A percentile compares a stretch with the other conserved stretches of the same genome.
Evolutionary conservation across 331 rosid species (phyloP).

Genomic region (Prunus yedoensis): DNA sequence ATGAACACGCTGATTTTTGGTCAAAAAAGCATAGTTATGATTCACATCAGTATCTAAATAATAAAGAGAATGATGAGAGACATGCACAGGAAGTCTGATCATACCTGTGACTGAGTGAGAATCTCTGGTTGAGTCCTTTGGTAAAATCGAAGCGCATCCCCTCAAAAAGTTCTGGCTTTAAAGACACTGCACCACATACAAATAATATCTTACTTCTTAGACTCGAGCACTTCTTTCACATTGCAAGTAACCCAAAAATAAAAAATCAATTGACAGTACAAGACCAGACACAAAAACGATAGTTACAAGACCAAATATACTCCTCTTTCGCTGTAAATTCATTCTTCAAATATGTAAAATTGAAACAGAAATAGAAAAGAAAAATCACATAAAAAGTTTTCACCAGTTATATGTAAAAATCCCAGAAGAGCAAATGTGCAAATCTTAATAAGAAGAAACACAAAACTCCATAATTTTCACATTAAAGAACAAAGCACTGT

Average conservation of each 20-base stretch:
- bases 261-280: neutral
- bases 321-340: neutral
- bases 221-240: neutral
- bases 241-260: neutral
- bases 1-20: slow-evolving; percentile 59
- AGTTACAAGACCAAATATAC: neutral
- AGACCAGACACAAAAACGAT: neutral
- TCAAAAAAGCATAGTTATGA: neutral
- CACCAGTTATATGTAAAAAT: neutral
- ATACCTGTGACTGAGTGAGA: slow-evolving; percentile 95
- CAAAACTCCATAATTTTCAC: neutral
- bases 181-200: slow-evolving; percentile 61
- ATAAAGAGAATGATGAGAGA: neutral
- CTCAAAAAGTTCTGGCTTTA: slow-evolving; percentile 92
- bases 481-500: neutral
- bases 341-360: neutral
- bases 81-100: neutral
- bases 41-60: slow-evolving; percentile 3
- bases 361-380: neutral
- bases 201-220: neutral
- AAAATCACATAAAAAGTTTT: neutral
- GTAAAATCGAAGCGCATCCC: slow-evolving; percentile 96
- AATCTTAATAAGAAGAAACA: neutral
- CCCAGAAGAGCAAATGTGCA: neutral
- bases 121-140: slow-evolving; percentile 81